Conservation (phyloP, 2,329 filamentous ascomycete genomes). For the Sporothrix brasiliensis region DNA sequence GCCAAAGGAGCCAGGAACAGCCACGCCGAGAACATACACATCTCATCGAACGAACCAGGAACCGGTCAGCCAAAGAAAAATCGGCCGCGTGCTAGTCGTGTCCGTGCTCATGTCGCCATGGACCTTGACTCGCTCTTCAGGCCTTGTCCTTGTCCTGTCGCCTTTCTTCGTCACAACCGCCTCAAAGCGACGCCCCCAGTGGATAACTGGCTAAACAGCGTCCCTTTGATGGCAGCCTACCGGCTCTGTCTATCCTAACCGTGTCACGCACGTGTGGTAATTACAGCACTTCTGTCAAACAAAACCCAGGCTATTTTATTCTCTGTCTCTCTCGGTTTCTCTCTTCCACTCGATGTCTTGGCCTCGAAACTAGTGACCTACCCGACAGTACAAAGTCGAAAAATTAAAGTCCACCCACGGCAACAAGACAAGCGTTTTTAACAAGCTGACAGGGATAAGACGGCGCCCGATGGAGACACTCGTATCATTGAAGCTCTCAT, state of each 20-base stretch:
- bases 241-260: slow-evolving; percentile 20
- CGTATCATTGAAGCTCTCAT: background rate
- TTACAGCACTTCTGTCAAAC: background rate
- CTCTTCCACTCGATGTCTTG: too few relatives aligned
- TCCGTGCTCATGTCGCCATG: background rate
- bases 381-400: slow-evolving; percentile 3
- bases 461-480: slow-evolving; percentile 8
- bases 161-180: slow-evolving; percentile 4
- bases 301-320: background rate
- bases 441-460: background rate
- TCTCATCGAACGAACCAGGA: background rate
- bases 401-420: background rate
- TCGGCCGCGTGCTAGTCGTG: background rate
- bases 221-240: background rate
- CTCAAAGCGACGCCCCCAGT: background rate
- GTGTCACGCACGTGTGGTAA: background rate
- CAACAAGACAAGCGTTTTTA: background rate
- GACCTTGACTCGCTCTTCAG: background rate
- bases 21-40: background rate
- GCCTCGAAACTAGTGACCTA: background rate
- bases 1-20: slow-evolving; percentile 18
- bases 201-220: slow-evolving; percentile 15
- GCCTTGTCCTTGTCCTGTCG: background rate
- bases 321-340: background rate
- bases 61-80: background rate